A percentile compares a stretch with the other conserved stretches of the same genome.
phyloP scores from a whole-genome alignment of 2,329 filamentous ascomycete genomes.

The Fusarium nanum region DNA sequence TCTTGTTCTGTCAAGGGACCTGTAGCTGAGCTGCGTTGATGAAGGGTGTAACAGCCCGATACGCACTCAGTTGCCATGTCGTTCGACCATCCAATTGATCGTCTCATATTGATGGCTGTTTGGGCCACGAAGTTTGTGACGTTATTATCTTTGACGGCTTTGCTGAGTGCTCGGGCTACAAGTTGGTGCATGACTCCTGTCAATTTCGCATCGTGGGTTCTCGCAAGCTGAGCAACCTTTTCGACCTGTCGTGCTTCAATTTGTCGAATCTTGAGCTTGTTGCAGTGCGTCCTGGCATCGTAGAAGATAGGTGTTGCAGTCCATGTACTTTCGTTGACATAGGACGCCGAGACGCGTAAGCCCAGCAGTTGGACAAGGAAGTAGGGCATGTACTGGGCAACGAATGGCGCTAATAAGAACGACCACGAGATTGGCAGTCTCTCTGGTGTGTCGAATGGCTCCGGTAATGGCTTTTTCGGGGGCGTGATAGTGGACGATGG shows the following conservation, averaged over 20 bases:
- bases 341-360: conserved; percentile 21
- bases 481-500: conserved; percentile 5
- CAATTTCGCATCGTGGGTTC: conserved; percentile 38
- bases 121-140: conserved; percentile 43
- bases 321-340: conserved; percentile 37
- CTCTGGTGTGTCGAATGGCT: conserved; percentile 41
- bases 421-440: conserved; percentile 43
- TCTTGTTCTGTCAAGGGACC: conserved; percentile 32
- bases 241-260: conserved; percentile 21
- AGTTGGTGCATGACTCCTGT: conserved; percentile 37
- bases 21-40: conserved; percentile 10
- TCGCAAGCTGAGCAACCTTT: conserved; percentile 17
- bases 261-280: conserved; percentile 31
- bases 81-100: conserved; percentile 33
- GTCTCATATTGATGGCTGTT: conserved; percentile 44
- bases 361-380: conserved; percentile 31
- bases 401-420: conserved; percentile 36
- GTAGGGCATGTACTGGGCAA: conserved; percentile 31
- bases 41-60: conserved; percentile 32
- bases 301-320: conserved; percentile 29
- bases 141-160: conserved; percentile 17
- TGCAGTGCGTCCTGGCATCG: conserved; percentile 18
- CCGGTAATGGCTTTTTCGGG: conserved; percentile 11
- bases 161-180: conserved; percentile 40
- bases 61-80: conserved; percentile 30